Conservation (phyloP, 352 stramenopile species). For the Phytophthora pini region DNA sequence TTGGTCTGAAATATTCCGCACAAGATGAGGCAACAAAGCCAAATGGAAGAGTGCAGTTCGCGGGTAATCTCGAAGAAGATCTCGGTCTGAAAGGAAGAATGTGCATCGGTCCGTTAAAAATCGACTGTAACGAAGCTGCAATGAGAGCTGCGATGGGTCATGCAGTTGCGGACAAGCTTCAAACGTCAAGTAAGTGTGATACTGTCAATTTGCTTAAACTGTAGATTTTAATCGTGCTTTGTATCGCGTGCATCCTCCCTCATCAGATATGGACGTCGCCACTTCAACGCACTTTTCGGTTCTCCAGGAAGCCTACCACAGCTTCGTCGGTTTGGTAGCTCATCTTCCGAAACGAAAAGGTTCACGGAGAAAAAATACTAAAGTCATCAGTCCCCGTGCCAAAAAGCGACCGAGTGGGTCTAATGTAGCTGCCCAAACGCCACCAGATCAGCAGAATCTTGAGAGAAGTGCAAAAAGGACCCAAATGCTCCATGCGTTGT, state of each 20-base stretch:
- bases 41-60: constrained; percentile 30
- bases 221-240: neutral
- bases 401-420: constrained; percentile 14
- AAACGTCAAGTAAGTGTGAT: constrained; percentile 21
- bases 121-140: constrained; percentile 67
- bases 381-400: constrained; percentile 16
- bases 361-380: neutral
- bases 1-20: constrained; percentile 65
- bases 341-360: constrained; percentile 40
- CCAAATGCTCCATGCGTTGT: constrained; percentile 61
- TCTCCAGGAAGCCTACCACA: constrained; percentile 54
- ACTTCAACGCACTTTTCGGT: constrained; percentile 57
- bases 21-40: constrained; percentile 17
- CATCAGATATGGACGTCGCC: constrained; percentile 36
- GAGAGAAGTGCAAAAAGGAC: constrained; percentile 41
- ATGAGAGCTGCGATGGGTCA: constrained; percentile 44
- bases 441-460: constrained; percentile 20
- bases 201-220: neutral
- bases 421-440: neutral
- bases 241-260: neutral
- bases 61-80: constrained; percentile 32
- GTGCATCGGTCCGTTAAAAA: constrained; percentile 58
- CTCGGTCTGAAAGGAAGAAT: constrained; percentile 70
- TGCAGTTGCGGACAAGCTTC: constrained; percentile 11
- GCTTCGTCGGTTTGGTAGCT: constrained; percentile 47